These are phyloP conservation scores for Vigna nakashimae DNA, from an alignment of 306 rosid genomes.

Conservation along the genomic window DNA sequence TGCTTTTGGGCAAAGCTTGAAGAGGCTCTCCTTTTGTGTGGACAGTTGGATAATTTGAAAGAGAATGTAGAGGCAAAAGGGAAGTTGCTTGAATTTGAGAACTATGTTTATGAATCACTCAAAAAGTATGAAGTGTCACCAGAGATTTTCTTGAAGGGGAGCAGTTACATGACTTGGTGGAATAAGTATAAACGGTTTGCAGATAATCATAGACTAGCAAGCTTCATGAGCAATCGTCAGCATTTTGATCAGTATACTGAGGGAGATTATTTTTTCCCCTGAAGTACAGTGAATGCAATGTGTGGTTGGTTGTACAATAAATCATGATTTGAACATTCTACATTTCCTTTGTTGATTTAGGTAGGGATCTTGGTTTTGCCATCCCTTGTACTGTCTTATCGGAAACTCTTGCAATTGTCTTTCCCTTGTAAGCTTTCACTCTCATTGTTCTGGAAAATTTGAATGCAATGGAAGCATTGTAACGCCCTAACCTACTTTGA, in stretches of 20 bases:
- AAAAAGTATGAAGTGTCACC: slow-evolving; percentile 57
- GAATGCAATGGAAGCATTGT: neutral
- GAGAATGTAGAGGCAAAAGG: slow-evolving; percentile 22
- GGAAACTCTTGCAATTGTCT: neutral
- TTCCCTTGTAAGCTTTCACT: neutral
- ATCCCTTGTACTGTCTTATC: neutral
- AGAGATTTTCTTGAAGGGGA: slow-evolving; percentile 61
- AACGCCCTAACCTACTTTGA: no score
- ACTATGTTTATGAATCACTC: slow-evolving; percentile 49
- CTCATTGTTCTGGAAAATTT: neutral
- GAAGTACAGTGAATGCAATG: neutral
- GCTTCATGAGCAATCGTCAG: slow-evolving; percentile 44
- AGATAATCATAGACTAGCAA: slow-evolving; percentile 31
- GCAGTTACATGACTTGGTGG: slow-evolving; percentile 87
- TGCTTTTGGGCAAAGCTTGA: slow-evolving; percentile 86
- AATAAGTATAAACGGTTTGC: slow-evolving; percentile 43
- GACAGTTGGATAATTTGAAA: neutral
- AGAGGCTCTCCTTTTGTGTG: slow-evolving; percentile 56
- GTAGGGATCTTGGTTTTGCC: neutral
- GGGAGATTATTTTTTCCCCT: slow-evolving; percentile 45
- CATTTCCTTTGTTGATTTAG: neutral
- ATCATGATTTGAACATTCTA: neutral
- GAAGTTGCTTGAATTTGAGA: slow-evolving; percentile 56
- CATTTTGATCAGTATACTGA: slow-evolving; percentile 38
- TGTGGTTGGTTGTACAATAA: neutral